Base-by-base conservation (phyloP, 2,329 filamentous ascomycete genomes). In the Aphanocladium album region DNA sequence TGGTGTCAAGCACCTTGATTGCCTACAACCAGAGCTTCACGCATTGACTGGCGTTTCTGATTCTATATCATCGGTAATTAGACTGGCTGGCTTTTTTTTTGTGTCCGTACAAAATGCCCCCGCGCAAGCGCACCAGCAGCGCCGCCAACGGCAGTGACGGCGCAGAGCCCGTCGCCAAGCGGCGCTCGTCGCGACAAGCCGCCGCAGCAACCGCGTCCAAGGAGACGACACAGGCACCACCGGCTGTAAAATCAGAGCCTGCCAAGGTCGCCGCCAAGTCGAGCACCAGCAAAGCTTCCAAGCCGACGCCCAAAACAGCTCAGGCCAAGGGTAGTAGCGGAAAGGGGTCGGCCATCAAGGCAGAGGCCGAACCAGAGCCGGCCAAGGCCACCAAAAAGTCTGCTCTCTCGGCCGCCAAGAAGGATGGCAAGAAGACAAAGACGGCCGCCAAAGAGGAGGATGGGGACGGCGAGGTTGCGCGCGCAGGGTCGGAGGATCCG, bases 101-200 rank as follows among this genome's bases (percentile, higher is more conserved):
- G 17, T 35, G 14, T 25, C 7, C 33, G 37, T 30, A 30, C 11
- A n/a, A 39, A 8, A 69, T 69, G 67, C 61, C 67, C 14, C 58
- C 65, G 5, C 60, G 64, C 14, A 69, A 69, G 23, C 65, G 67
- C 21, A 39, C 57, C 3, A 57, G 49, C 30, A 49, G 61, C 3
- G 64, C 62, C 8, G 56, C 49, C 27, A 60, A 60, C 16, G 45
- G 51, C 58, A 21, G 5, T 37, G 62, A 62, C 5, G 60, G 60
- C 4, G 51, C 55, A n/a, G 66, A 69, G 56, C 64, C 69, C 7
- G 17, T 62, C 3, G 60, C 67, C 56, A 70, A 70, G 64, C 64
- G 70, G 53, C 66, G 69, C 8, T 72, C 69, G 16, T 62, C 65
- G 46, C 69, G 70, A n/a, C 66, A 69, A 49, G 66, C 67, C 0